Evolutionary conservation across 2,329 filamentous ascomycete genomes (phyloP).

Genomic region (Diatrype stigma): DNA sequence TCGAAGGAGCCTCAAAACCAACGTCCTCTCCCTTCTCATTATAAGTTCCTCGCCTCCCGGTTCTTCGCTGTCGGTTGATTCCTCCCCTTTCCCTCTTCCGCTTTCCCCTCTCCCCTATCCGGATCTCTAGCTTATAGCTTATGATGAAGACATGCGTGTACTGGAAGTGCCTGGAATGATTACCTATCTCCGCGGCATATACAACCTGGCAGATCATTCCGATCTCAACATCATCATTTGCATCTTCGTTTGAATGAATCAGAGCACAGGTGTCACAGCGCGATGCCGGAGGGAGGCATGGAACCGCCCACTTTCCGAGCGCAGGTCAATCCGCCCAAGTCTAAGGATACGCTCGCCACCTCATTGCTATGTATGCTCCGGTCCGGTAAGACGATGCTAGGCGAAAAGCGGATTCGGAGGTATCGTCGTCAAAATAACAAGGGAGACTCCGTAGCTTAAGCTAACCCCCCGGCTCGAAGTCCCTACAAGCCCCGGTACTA

Average conservation of each 20-base stretch:
- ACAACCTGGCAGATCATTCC: too few relatives aligned
- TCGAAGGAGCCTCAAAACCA: conserved; percentile 28
- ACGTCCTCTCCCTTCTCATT: conserved; percentile 23
- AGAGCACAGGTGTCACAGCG: too few relatives aligned
- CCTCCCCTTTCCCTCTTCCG: neutral
- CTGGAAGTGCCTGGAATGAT: too few relatives aligned
- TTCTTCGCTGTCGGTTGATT: neutral
- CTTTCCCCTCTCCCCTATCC: neutral
- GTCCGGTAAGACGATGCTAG: neutral
- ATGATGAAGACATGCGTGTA: too few relatives aligned
- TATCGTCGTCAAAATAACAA: neutral
- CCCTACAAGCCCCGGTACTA: too few relatives aligned
- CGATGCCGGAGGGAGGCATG: too few relatives aligned
- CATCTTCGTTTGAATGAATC: too few relatives aligned
- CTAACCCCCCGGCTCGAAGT: neutral
- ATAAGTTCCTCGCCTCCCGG: conserved; percentile 8
- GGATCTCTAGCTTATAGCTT: neutral
- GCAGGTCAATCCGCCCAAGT: neutral
- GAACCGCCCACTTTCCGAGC: too few relatives aligned
- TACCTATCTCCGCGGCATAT: too few relatives aligned
- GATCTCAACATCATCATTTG: too few relatives aligned
- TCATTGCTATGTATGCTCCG: neutral
- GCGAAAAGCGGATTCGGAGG: neutral
- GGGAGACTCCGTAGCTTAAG: neutral
- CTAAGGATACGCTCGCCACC: neutral